Percentiles rank a stretch among this genome's conserved stretches.
Conservation (phyloP, 352 stramenopile species). For the Pseudoperonospora humuli region DNA sequence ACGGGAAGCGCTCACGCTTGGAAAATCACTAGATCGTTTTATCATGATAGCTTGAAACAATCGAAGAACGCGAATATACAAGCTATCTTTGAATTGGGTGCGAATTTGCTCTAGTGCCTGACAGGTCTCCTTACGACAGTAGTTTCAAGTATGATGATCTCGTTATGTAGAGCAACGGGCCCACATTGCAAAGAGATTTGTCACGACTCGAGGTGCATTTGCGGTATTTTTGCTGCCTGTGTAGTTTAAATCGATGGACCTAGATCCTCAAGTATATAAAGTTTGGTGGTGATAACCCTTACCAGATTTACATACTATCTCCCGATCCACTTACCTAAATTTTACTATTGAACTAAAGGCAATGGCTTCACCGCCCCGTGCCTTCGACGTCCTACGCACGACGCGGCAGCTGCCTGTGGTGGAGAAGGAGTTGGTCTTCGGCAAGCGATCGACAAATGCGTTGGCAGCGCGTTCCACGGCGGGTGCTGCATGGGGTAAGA, state of each 20-base stretch:
- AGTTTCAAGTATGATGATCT: conserved; percentile 30
- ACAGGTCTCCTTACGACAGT: conserved; percentile 4
- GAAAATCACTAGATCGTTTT: background rate
- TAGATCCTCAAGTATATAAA: no score
- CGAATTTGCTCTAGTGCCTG: conserved; percentile 2
- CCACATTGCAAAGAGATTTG: no score
- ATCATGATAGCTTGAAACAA: conserved; percentile 4
- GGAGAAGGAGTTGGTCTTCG: conserved; percentile 24
- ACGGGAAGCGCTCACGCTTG: background rate
- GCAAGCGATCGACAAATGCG: conserved; percentile 8
- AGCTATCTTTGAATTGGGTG: conserved; percentile 1
- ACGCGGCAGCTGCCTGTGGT: conserved; percentile 36
- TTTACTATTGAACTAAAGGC: conserved; percentile 4
- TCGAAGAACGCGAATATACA: no score
- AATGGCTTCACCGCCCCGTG: conserved; percentile 3
- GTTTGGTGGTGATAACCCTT: conserved; percentile 3
- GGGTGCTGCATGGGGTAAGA: conserved; percentile 45
- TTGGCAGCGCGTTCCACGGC: conserved; percentile 19
- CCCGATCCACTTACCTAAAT: background rate
- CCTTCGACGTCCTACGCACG: conserved; percentile 40
- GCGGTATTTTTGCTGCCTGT: no score
- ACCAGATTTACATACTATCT: background rate
- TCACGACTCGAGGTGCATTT: no score
- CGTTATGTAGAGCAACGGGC: conserved; percentile 27
- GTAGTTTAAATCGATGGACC: no score